A percentile compares a stretch with the other conserved stretches of the same genome.
These are phyloP conservation scores for Pneumocystis jirovecii DNA, from an alignment of 1,139 yeast species.

Conservation along the genomic window DNA sequence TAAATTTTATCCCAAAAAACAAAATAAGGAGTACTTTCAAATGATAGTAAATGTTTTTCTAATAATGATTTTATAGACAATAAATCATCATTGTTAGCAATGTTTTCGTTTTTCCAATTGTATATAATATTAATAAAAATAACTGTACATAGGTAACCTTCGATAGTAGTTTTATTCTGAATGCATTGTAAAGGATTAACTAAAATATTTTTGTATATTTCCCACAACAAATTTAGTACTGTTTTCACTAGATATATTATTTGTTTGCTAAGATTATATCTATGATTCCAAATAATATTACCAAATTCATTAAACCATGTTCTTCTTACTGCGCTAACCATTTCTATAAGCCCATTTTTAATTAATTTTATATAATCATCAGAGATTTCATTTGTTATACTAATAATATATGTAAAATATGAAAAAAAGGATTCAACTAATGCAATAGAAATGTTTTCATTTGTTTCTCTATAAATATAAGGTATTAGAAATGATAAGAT, in stretches of 20 bases:
- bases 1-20: not conserved
- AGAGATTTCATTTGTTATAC: constrained; percentile 26
- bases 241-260: not conserved
- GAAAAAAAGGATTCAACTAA: constrained; percentile 34
- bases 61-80: not conserved
- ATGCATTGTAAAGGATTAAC: not conserved
- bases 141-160: not conserved
- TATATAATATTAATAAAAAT: not conserved
- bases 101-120: not conserved
- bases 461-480: constrained; percentile 13
- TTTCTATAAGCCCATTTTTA: constrained; percentile 3
- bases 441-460: constrained; percentile 21
- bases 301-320: constrained; percentile 3
- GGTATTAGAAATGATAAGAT: constrained; percentile 21
- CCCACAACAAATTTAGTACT: not conserved
- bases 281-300: not conserved
- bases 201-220: not conserved
- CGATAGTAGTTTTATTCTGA: not conserved
- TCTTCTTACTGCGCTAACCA: constrained; percentile 1
- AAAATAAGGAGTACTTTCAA: constrained; percentile 1
- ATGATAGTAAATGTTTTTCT: not conserved
- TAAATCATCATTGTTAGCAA: not conserved
- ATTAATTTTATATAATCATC: constrained; percentile 22
- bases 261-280: not conserved
- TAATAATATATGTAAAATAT: constrained; percentile 28